Base-by-base conservation (phyloP, 441 rosid species). In the Jatropha multifida region DNA sequence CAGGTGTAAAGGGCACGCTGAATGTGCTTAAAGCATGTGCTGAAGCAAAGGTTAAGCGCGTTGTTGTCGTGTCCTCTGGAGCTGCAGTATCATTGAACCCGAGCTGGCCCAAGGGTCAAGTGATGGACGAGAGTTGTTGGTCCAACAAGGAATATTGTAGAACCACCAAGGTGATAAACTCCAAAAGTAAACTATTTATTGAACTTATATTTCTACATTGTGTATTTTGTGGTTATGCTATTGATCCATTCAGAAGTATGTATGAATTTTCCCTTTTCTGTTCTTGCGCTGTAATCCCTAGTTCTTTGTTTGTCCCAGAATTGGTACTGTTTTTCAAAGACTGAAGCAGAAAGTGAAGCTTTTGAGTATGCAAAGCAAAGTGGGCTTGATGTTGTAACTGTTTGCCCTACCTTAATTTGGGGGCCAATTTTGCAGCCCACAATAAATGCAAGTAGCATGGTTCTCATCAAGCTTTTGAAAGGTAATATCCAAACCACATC, bases 21-120 rank as follows among this genome's bases (percentile, higher is more conserved):
- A 89, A 90, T 82, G 96, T 90, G 72, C 90, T 94, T 4, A 83
- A 82, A 81, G 97, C 96, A 37, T 88, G 94, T 13, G 52, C 67
- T 9, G 87, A 88, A 80, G 91, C 88, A 0, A 86, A 89, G 75
- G 87, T 89, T 69, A 85, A 88, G 82, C 85, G 90, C 65, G 89
- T 87, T 76, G 88, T 90, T 41, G 73, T 81, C 20, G 96, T 92
- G 7, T 92, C 98, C 44, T 90, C 97, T 32, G 77, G 1, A 37
- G 82, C 78, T 77, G 92, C 96, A 52, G 76, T 90, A 75, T 4
- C 0, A 51, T 23, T 90, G 86, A 92, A 85, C 76, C 98, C 96
- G 27, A 20, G 12, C 13, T 92, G 87, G 92, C 88, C 96, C 0
- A 80, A 81, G 74, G 75, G 65, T 73, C 76, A 75, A 78, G 78